Percentiles rank a stretch among this genome's conserved stretches.
Conservation (phyloP, 2,329 filamentous ascomycete species). For the Fusarium solani-melongenae region DNA sequence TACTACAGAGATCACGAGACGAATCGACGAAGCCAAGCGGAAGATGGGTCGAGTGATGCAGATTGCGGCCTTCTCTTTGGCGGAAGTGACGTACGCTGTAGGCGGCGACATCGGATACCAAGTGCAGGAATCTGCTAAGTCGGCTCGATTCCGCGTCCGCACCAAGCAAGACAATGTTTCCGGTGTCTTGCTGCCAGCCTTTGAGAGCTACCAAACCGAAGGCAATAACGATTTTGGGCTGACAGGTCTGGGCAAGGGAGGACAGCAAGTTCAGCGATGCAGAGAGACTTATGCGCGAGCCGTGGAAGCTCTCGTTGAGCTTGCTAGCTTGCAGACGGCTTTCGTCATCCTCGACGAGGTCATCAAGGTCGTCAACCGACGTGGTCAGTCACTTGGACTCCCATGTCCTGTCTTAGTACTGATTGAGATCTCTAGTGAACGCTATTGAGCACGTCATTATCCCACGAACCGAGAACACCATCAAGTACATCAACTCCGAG, state of each 20-base stretch:
- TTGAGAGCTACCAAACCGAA: slow-evolving; percentile 90
- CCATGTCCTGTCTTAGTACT: not conserved
- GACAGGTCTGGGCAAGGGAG: slow-evolving; percentile 95
- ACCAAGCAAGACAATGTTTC: slow-evolving; percentile 99
- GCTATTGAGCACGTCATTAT: slow-evolving; percentile 98
- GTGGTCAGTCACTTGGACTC: slow-evolving; percentile 66
- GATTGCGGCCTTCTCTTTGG: slow-evolving; percentile 96
- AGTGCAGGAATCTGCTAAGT: slow-evolving; percentile 94
- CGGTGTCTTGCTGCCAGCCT: slow-evolving; percentile 91
- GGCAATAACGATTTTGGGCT: slow-evolving; percentile 95
- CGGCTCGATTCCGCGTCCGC: slow-evolving; percentile 90
- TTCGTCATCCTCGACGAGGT: slow-evolving; percentile 99
- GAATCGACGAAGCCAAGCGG: slow-evolving; percentile 98
- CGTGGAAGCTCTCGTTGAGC: slow-evolving; percentile 93
- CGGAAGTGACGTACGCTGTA: slow-evolving; percentile 96
- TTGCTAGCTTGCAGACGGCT: slow-evolving; percentile 94
- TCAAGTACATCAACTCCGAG: slow-evolving; percentile 99
- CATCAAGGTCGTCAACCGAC: slow-evolving; percentile 97
- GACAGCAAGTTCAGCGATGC: slow-evolving; percentile 95
- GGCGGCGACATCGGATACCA: slow-evolving; percentile 97
- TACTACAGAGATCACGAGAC: slow-evolving; percentile 84
- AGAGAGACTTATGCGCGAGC: slow-evolving; percentile 95
- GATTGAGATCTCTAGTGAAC: slow-evolving; percentile 71
- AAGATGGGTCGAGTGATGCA: slow-evolving; percentile 99
- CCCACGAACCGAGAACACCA: slow-evolving; percentile 98